These are phyloP conservation scores for Fusarium sp. DNA, from an alignment of 2,329 filamentous ascomycete species.

Conservation along the genomic window DNA sequence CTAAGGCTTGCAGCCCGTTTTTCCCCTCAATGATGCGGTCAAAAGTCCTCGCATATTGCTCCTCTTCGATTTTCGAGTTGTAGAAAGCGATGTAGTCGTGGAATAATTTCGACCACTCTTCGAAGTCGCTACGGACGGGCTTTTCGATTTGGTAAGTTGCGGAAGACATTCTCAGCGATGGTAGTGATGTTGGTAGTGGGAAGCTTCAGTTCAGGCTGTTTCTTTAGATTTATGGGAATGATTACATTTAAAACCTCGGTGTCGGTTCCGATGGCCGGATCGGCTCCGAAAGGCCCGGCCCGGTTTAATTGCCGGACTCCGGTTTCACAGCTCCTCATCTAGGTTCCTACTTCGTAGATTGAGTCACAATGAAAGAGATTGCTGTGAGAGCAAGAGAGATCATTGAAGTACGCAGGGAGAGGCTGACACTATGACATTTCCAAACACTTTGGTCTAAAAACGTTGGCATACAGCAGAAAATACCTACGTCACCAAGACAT, in stretches of 20 bases:
- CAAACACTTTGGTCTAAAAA: too few species aligned
- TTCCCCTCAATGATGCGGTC: slow-evolving; percentile 28
- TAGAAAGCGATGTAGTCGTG: slow-evolving; percentile 36
- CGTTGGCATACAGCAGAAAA: too few species aligned
- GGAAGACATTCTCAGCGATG: not conserved
- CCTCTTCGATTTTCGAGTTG: slow-evolving; percentile 22
- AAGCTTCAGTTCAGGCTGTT: too few species aligned
- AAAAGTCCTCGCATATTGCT: slow-evolving; percentile 25
- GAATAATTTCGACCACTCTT: slow-evolving; percentile 30
- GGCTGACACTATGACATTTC: too few species aligned
- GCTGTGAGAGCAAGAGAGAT: too few species aligned
- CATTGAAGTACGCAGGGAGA: too few species aligned
- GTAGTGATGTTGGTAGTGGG: not conserved
- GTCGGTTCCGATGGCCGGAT: not conserved
- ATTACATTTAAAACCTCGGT: not conserved
- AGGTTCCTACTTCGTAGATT: not conserved
- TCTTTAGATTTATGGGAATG: not conserved
- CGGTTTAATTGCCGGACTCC: not conserved
- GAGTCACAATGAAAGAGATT: too few species aligned
- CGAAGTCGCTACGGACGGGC: slow-evolving; percentile 14
- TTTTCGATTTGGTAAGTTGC: slow-evolving; percentile 17
- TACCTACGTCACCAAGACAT: too few species aligned
- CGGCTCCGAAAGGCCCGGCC: slow-evolving; percentile 17
- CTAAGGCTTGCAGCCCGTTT: slow-evolving; percentile 22
- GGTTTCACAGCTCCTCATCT: not conserved